These are phyloP conservation scores for Annulohypoxylon stygium DNA, from an alignment of 495 filamentous ascomycete genomes.

Conservation along the genomic window DNA sequence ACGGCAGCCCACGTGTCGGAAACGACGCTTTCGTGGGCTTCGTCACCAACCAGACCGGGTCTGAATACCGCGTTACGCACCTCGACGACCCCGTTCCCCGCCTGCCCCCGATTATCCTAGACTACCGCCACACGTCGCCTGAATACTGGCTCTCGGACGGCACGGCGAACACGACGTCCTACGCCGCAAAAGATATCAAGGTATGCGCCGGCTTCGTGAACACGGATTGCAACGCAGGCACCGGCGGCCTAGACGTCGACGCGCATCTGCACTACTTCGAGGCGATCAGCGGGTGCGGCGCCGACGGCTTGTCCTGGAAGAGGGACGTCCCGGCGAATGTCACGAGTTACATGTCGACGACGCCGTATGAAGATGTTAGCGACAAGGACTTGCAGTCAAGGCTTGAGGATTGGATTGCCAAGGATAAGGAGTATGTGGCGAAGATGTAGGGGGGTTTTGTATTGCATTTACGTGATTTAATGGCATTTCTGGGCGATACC, in stretches of 20 bases:
- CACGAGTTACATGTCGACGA: slow-evolving; percentile 32
- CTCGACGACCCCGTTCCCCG: slow-evolving; percentile 74
- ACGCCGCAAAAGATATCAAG: slow-evolving; percentile 49
- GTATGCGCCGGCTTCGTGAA: slow-evolving; percentile 57
- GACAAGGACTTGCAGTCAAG: slow-evolving; percentile 51
- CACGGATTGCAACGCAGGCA: slow-evolving; percentile 57
- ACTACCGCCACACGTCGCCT: slow-evolving; percentile 73
- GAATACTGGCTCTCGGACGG: slow-evolving; percentile 71
- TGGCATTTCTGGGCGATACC: not conserved
- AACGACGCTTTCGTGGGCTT: slow-evolving; percentile 67
- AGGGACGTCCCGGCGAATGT: slow-evolving; percentile 27
- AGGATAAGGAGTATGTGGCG: slow-evolving; percentile 43
- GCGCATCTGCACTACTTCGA: slow-evolving; percentile 58
- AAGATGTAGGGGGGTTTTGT: not conserved
- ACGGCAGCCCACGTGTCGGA: slow-evolving; percentile 77
- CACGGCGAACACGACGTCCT: slow-evolving; percentile 35
- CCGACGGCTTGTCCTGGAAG: slow-evolving; percentile 41
- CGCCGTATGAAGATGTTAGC: slow-evolving; percentile 34
- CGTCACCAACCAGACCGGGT: slow-evolving; percentile 62
- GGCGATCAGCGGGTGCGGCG: slow-evolving; percentile 50
- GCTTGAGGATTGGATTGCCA: slow-evolving; percentile 48
- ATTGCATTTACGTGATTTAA: not conserved
- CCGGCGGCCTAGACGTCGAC: slow-evolving; percentile 47
- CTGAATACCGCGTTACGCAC: slow-evolving; percentile 76
- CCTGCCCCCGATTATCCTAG: slow-evolving; percentile 67